phyloP scores from a whole-genome alignment of 2,329 filamentous ascomycete species.

The Exophiala dermatitidis region DNA sequence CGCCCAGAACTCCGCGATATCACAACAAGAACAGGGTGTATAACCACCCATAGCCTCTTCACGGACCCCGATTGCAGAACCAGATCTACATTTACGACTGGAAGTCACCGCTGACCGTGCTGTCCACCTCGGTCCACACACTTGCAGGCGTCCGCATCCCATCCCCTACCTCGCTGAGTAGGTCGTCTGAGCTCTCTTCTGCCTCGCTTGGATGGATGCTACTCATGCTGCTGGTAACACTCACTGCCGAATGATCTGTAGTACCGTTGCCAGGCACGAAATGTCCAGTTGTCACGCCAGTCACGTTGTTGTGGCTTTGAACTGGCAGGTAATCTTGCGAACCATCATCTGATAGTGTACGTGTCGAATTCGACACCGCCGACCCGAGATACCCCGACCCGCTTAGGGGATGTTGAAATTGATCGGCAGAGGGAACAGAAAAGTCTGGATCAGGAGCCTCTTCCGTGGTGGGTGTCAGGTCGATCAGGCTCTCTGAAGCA shows the following conservation, averaged over 20 bases:
- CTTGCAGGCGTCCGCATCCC: conserved; percentile 30
- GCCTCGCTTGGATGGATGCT: conserved; percentile 24
- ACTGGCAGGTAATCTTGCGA: conserved; percentile 23
- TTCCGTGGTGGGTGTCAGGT: conserved; percentile 43
- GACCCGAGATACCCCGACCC: conserved; percentile 28
- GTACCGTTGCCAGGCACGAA: background rate
- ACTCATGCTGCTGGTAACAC: conserved; percentile 20
- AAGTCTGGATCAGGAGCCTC: conserved; percentile 29
- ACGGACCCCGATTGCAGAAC: background rate
- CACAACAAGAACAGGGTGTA: background rate
- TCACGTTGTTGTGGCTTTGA: background rate
- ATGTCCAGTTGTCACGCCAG: background rate
- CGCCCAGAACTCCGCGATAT: background rate
- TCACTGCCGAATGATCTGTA: conserved; percentile 16
- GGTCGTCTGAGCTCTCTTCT: conserved; percentile 28
- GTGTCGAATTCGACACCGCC: conserved; percentile 22
- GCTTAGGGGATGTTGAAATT: conserved; percentile 18
- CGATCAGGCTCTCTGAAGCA: conserved; percentile 38
- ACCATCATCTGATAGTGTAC: conserved; percentile 33
- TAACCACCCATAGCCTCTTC: background rate
- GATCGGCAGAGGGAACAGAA: conserved; percentile 19
- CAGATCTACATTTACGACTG: conserved; percentile 8
- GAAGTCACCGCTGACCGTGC: conserved; percentile 28
- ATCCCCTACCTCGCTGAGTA: conserved; percentile 29
- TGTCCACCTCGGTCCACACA: conserved; percentile 31